phyloP scores from a whole-genome alignment of 306 rosid species.

The Gleditsia sinensis region DNA sequence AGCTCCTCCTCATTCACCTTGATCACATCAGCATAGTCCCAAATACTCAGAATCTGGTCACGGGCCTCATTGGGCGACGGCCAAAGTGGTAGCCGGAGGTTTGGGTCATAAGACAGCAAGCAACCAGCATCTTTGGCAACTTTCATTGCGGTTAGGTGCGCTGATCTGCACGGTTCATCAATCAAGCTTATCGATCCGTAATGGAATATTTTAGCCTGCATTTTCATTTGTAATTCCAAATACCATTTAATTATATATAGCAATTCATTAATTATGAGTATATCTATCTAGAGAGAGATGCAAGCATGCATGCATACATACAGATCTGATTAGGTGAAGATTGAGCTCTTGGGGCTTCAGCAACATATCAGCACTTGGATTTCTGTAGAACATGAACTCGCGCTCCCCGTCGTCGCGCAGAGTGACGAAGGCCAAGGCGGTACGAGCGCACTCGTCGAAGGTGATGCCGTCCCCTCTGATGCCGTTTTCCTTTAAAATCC shows the following conservation, averaged over 20 bases:
- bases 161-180: slow-evolving; percentile 97
- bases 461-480: slow-evolving; percentile 66
- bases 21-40: slow-evolving; percentile 88
- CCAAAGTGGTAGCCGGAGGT: slow-evolving; percentile 81
- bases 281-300: too few species aligned
- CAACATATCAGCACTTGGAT: slow-evolving; percentile 97
- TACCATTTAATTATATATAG: too few species aligned
- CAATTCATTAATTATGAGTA: too few species aligned
- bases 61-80: slow-evolving; percentile 80
- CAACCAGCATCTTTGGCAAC: slow-evolving; percentile 89
- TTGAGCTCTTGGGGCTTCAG: slow-evolving; percentile 84
- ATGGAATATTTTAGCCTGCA: slow-evolving; percentile 91
- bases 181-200: slow-evolving; percentile 96
- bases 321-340: slow-evolving; percentile 85
- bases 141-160: slow-evolving; percentile 89
- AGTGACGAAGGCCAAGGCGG: slow-evolving; percentile 94
- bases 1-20: slow-evolving; percentile 91
- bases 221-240: too few species aligned
- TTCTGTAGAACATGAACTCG: slow-evolving; percentile 97
- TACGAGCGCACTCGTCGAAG: slow-evolving; percentile 85
- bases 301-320: too few species aligned
- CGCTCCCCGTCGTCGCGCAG: slow-evolving; percentile 95
- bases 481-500: slow-evolving; percentile 71
- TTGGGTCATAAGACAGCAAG: slow-evolving; percentile 86
- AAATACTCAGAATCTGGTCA: slow-evolving; percentile 77